Evolutionary conservation across 495 filamentous ascomycete species (phyloP), one percentile per base, ranked within the genome.

Genomic region (Cercophora sp.): DNA sequence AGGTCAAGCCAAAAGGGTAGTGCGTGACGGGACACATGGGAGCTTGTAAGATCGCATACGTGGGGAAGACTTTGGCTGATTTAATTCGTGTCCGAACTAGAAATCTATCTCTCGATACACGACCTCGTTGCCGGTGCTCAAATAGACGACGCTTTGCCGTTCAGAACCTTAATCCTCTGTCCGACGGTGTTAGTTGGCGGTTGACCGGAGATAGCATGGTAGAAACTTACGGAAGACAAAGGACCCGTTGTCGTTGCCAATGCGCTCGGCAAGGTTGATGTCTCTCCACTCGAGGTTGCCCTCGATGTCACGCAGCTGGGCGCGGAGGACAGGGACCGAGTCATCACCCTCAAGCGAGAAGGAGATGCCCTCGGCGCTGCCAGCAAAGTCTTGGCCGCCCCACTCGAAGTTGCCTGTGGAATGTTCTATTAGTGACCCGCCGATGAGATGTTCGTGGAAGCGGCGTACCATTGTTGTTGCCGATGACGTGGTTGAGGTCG

Each of bases 401-500:
- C 77, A 80, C 19, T 59, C 49, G 45, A 80, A 78, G 5, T 20
- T 18, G 0, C 77, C 77, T 79, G 48, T 18, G 8, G 3, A 37
- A 6, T 16, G 5, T 11, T 4, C 36, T 10, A 26, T 42, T 51
- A 37, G 19, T 13, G 22, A 5, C 18, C 6, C 18, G 4, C 25
- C n/a, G 5, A 20, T 11, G 11, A 9, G 8, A 20, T 2, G 24
- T 24, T 8, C n/a, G n/a, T n/a, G n/a, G 31, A 11, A 19, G 20
- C 8, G 15, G 55, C 56, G 19, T 51, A 77, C 76, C 76, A 18
- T 79, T 51, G 36, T 70, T 55, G 58, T 79, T 79, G 40, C 74
- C 76, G 34, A 79, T 58, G 25, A 62, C 26, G 0, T 48, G 4
- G 61, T 79, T 68, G 41, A 79, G 64, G 41, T 79, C 62, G 16